Conservation (phyloP, 2,329 filamentous ascomycete genomes). For the Tolypocladium paradoxum region DNA sequence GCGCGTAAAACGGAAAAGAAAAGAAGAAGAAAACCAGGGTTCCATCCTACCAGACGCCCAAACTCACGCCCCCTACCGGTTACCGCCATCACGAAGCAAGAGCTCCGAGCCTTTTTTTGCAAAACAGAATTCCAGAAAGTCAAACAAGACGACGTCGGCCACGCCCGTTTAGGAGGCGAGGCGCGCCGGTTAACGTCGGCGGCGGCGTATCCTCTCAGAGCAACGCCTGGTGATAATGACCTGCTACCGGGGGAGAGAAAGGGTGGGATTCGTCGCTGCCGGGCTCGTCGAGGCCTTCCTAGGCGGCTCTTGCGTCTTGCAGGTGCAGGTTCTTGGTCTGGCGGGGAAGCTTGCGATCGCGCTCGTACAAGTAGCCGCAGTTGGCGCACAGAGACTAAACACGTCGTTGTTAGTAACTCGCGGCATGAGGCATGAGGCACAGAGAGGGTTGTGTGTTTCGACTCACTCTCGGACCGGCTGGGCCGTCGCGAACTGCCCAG, state of each 20-base stretch:
- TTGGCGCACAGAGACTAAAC: conserved; percentile 81
- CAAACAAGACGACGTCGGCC: neutral
- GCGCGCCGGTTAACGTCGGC: no score
- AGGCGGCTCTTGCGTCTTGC: conserved; percentile 13
- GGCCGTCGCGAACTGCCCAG: conserved; percentile 91
- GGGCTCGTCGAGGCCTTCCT: conserved; percentile 5
- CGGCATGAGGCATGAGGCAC: no score
- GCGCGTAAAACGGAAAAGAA: neutral
- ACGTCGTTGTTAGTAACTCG: neutral
- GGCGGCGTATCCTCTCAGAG: neutral
- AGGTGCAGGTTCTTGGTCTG: conserved; percentile 30
- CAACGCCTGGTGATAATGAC: neutral
- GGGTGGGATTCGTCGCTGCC: neutral
- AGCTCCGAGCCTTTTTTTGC: neutral
- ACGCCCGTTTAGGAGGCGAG: neutral
- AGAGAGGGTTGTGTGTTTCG: neutral
- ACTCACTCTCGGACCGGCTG: conserved; percentile 69
- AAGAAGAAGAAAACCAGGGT: neutral
- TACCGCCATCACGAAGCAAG: neutral
- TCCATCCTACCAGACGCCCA: neutral
- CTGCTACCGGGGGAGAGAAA: neutral
- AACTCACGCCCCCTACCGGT: neutral
- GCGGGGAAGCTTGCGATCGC: conserved; percentile 67
- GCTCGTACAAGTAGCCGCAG: conserved; percentile 81
- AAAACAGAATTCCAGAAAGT: neutral